These are phyloP conservation scores for Ganoderma leucocontextum DNA, from an alignment of 1,284 basidiomycete species.

Conservation along the genomic window DNA sequence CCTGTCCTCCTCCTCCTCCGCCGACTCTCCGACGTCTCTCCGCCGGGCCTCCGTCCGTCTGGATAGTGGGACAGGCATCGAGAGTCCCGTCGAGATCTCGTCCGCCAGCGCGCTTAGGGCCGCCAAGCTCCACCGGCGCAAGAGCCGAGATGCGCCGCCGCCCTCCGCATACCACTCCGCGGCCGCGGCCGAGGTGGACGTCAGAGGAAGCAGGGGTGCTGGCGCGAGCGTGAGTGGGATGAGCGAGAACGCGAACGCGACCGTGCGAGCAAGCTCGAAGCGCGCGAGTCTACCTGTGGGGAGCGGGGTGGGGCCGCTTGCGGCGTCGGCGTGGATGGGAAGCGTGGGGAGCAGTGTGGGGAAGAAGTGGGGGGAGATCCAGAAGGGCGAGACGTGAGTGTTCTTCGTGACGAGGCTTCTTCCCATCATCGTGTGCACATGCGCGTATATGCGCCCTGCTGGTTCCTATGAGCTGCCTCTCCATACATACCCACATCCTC, in stretches of 20 bases:
- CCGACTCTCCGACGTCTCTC: not conserved
- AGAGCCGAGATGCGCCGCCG: constrained; percentile 40
- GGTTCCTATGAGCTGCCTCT: not conserved
- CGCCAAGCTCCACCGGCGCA: constrained; percentile 39
- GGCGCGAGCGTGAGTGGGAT: not conserved
- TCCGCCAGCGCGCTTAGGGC: constrained; percentile 29
- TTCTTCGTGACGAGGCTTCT: constrained; percentile 18
- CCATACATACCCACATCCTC: not conserved
- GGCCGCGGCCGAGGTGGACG: constrained; percentile 12
- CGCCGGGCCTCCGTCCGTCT: constrained; percentile 22
- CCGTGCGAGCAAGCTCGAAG: constrained; percentile 31
- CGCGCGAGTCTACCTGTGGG: constrained; percentile 31
- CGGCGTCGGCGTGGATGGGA: constrained; percentile 55
- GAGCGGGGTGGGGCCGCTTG: constrained; percentile 33
- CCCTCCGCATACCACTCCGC: constrained; percentile 21
- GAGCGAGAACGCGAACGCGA: constrained; percentile 10
- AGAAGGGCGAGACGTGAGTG: constrained; percentile 61
- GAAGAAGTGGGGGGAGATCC: constrained; percentile 68
- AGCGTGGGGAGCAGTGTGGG: constrained; percentile 55
- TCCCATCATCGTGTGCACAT: constrained; percentile 2
- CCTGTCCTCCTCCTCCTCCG: not conserved
- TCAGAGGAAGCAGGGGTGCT: not conserved
- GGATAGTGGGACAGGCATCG: constrained; percentile 31
- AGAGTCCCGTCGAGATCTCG: constrained; percentile 34
- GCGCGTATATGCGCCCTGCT: constrained; percentile 1